Percentiles rank a stretch among this genome's conserved stretches.
phyloP scores from a whole-genome alignment of 257 asterid species.

The Anisodus tanguticus region DNA sequence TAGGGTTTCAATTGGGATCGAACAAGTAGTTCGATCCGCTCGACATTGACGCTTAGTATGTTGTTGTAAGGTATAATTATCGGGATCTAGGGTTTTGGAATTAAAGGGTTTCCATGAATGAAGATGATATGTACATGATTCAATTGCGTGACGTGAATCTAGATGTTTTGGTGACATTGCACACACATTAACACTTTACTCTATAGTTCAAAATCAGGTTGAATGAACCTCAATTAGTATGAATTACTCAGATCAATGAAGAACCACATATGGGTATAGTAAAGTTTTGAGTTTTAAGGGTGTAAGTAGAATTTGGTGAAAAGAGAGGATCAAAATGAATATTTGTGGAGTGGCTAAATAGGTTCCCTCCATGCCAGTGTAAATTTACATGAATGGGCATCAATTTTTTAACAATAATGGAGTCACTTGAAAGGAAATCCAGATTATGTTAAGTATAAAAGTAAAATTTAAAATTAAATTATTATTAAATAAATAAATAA shows the following conservation, averaged over 20 bases:
- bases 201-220: neutral
- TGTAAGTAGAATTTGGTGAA: too few species aligned
- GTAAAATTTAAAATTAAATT: too few species aligned
- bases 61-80: conserved; percentile 41
- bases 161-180: conserved; percentile 61
- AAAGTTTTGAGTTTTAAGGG: neutral
- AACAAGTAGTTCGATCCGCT: conserved; percentile 66
- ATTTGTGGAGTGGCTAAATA: neutral
- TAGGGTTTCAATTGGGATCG: conserved; percentile 74
- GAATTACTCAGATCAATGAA: neutral
- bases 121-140: conserved; percentile 61
- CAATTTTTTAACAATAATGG: too few species aligned
- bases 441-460: too few species aligned
- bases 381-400: too few species aligned
- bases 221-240: neutral
- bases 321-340: neutral
- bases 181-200: neutral
- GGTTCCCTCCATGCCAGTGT: neutral
- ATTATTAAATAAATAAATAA: too few species aligned
- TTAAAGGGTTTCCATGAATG: conserved; percentile 54
- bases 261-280: neutral
- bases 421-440: too few species aligned
- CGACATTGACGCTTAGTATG: conserved; percentile 82
- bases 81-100: conserved; percentile 54
- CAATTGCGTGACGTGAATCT: conserved; percentile 67